A percentile compares a stretch with the other conserved stretches of the same genome.
phyloP scores from a whole-genome alignment of 2,329 filamentous ascomycete species.

The Colletotrichum musicola region DNA sequence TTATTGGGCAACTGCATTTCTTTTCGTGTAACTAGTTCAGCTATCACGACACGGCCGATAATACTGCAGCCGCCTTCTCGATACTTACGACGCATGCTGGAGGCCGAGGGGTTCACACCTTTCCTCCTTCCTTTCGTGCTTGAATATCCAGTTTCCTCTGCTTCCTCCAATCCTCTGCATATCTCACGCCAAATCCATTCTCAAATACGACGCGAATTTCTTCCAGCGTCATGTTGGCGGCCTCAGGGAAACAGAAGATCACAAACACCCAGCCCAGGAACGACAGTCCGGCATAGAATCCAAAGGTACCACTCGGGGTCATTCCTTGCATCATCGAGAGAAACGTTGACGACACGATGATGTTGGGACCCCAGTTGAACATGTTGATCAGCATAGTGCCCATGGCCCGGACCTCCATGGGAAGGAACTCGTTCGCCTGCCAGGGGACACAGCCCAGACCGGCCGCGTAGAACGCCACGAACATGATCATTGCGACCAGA shows the following conservation, averaged over 20 bases:
- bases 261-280: constrained; percentile 60
- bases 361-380: constrained; percentile 60
- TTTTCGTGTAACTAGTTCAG: too few relatives aligned
- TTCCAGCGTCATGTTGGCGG: constrained; percentile 67
- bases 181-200: constrained; percentile 59
- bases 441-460: constrained; percentile 42
- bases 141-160: constrained; percentile 43
- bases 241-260: constrained; percentile 65
- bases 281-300: constrained; percentile 64
- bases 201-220: constrained; percentile 65
- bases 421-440: constrained; percentile 42
- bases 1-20: too few relatives aligned
- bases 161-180: constrained; percentile 54
- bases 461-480: constrained; percentile 43
- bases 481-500: constrained; percentile 38
- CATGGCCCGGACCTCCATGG: constrained; percentile 59
- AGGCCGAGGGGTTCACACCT: not conserved
- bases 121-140: not conserved
- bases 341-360: constrained; percentile 64
- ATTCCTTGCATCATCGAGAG: constrained; percentile 61
- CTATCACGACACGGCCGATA: too few relatives aligned
- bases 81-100: too few relatives aligned
- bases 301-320: constrained; percentile 64
- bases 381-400: constrained; percentile 63
- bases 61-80: too few relatives aligned